These are phyloP conservation scores for Cyberlindnera veronae DNA, from an alignment of 805 yeast species.

Conservation along the genomic window DNA sequence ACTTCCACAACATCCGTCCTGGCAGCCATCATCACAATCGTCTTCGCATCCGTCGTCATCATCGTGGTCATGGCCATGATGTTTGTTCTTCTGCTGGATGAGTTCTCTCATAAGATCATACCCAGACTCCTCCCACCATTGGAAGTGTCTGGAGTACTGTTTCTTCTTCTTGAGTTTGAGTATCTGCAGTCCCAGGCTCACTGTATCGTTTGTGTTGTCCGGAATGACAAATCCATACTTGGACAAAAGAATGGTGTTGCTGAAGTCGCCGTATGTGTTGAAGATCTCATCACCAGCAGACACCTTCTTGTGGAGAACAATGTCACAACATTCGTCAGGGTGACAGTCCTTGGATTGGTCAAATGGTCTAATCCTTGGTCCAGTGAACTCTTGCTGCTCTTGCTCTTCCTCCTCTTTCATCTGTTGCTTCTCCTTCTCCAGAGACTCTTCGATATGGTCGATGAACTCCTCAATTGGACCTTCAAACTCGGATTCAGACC, in stretches of 20 bases:
- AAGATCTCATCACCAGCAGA: constrained; percentile 57
- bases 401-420: constrained; percentile 16
- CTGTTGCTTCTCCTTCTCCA: constrained; percentile 15
- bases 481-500: constrained; percentile 22
- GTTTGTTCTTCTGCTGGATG: constrained; percentile 10
- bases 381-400: constrained; percentile 14
- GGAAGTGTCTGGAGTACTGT: constrained; percentile 36
- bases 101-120: constrained; percentile 30
- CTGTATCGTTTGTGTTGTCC: constrained; percentile 51
- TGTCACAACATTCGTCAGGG: constrained; percentile 67
- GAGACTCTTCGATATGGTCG: constrained; percentile 27
- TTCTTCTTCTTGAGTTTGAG: constrained; percentile 31
- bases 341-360: constrained; percentile 34
- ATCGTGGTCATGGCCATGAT: constrained; percentile 11
- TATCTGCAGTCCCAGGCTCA: constrained; percentile 54
- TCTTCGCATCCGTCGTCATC: constrained; percentile 17
- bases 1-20: constrained; percentile 14
- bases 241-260: constrained; percentile 63
- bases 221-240: constrained; percentile 73
- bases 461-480: constrained; percentile 30
- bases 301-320: constrained; percentile 46
- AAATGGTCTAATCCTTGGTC: constrained; percentile 9
- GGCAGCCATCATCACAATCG: constrained; percentile 20
- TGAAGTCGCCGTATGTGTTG: constrained; percentile 77
- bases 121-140: constrained; percentile 50